Evolutionary conservation across 176 grass and related monocot genomes (phyloP), one percentile per base, ranked within the genome.

Genomic region (Raddia distichophylla): DNA sequence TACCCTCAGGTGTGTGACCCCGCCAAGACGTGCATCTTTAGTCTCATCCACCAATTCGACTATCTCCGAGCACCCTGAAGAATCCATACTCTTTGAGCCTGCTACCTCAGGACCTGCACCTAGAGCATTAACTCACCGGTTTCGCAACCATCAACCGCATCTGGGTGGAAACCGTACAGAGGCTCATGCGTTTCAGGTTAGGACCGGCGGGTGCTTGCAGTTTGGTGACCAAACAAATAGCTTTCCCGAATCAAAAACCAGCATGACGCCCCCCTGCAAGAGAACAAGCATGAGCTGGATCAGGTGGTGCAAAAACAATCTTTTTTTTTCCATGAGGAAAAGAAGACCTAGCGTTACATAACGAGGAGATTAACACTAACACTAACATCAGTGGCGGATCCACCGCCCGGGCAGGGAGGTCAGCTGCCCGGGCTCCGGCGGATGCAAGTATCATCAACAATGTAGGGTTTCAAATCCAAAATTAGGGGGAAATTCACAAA

Each of bases 61-160:
- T 67, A 99, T 99, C 88, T 99, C 97, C 3, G 90, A 89, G 84
- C 96, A 93, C 68, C 88, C 85, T 3, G 87, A 85, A 54, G 92
- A 93, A 60, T 52, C 88, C 97, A 99, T 99, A 42, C 49, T 62
- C 47, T 60, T 60, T 2, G 13, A 35, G 43, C 15, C 67, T 61
- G 57, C 77, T 64, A 18, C 42, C 80, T 70, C 72, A 5, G 13
- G n/a, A 67, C 17, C 67, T 74, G 74, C 34, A 66, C 49, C 67
- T 80, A 67, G 61, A 64, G 33, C 48, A 43, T 18, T 48, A 35
- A 67, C 60, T 47, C 44, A 0, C 19, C 10, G 19, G 12, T 14
- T 47, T 18, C 0, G n/a, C 57, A 47, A 47, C 60, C 6, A 75
- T 33, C 50, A 48, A 57, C 50, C 71, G 47, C 88, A 86, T 90